Conservation (phyloP, 805 yeast species). For the Wickerhamomyces bisporus region DNA sequence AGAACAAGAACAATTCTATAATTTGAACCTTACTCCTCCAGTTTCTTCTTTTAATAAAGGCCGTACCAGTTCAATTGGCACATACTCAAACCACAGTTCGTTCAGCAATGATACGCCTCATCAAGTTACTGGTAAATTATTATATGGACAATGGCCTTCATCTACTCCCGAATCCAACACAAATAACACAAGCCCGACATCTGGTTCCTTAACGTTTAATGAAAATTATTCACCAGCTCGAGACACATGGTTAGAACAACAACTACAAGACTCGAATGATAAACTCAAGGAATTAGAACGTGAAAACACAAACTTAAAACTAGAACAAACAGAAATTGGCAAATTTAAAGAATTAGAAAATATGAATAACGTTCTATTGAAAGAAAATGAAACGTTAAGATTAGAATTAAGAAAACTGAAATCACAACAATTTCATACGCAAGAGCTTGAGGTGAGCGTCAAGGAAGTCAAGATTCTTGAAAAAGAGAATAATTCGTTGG, state of each 20-base stretch:
- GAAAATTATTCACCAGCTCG: too few relatives aligned
- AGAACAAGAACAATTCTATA: background rate
- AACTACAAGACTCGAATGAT: background rate
- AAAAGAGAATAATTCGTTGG: slow-evolving; percentile 4
- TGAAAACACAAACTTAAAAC: slow-evolving; percentile 5
- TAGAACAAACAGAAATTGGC: slow-evolving; percentile 3
- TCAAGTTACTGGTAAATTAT: slow-evolving; percentile 1
- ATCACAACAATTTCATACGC: background rate
- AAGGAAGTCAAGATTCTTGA: too few relatives aligned
- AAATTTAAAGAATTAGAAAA: slow-evolving; percentile 6
- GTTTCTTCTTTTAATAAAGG: background rate
- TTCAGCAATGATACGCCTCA: too few relatives aligned
- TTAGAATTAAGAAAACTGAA: background rate
- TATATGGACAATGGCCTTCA: slow-evolving; percentile 5
- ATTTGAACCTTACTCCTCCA: slow-evolving; percentile 7
- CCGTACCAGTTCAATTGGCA: background rate
- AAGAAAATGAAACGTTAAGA: slow-evolving; percentile 3
- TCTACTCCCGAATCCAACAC: background rate
- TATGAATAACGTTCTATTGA: background rate
- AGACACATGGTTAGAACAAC: background rate
- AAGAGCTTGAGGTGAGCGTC: too few relatives aligned
- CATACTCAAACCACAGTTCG: background rate
- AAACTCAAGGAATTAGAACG: slow-evolving; percentile 8
- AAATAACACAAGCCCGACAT: background rate
- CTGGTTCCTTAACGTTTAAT: slow-evolving; percentile 1